Evolutionary conservation across 768 basidiomycete species (phyloP), one percentile per base, ranked within the genome.

Genomic region (Hemileccinum rubropunctum): DNA sequence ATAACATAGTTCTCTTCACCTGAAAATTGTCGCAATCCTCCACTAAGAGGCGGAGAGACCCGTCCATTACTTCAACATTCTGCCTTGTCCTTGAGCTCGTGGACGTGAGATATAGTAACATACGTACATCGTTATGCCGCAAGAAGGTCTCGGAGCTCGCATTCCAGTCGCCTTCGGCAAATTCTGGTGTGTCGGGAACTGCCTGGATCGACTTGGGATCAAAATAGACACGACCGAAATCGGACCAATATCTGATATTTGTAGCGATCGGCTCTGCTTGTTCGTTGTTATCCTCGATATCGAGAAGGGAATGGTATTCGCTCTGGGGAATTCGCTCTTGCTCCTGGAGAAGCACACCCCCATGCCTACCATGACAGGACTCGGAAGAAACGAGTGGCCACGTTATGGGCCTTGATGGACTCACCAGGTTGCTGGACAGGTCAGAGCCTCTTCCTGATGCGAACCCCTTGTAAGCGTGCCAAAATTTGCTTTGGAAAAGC

Each of bases 1-100:
- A 46, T 0, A 9, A 52, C 12, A 28, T 37, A 27, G 38, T 17
- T 6, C 21, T 3, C 40, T 44, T 47, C 55, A 86, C 88, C 79
- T 90, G 89, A 13, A 85, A 73, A 45, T 78, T 77, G 61, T 90
- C 78, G 59, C 86, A 88, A 56, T 89, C 88, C 61, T 92, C 89
- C 5, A 87, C 74, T 47, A 86, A 78, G 14, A 76, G 69, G 15
- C 89, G 77, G 45, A 91, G 71, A 12, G 81, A 73, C 5, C 78
- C 81, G 37, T 91, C 88, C 79, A 88, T 83, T 42, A 90, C 59
- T 43, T 77, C 77, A n/a, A 68, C 68, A 38, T 81, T 77, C 88
- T 90, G 49, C 7, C 18, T 20, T 39, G 34, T 37, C n/a, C 38
- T 35, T 56, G 26, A 56, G 42, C 36, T 2, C 15, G 9, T 14